A percentile compares a stretch with the other conserved stretches of the same genome.
phyloP scores from a whole-genome alignment of 495 filamentous ascomycete species.

The Aspergillus campestris region DNA sequence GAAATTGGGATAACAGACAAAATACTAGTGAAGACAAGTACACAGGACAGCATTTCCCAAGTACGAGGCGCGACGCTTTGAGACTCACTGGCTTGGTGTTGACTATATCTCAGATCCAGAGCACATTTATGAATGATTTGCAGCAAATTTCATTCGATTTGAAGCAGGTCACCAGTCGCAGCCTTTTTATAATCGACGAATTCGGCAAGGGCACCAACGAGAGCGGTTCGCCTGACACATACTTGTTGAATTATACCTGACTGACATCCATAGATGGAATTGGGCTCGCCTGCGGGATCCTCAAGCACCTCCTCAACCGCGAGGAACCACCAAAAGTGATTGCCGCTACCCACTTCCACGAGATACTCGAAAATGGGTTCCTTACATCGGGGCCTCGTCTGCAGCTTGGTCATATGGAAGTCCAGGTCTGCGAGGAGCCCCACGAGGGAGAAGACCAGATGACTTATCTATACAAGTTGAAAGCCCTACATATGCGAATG shows the following conservation, averaged over 20 bases:
- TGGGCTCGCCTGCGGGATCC: slow-evolving; percentile 74
- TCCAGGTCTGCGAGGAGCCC: slow-evolving; percentile 58
- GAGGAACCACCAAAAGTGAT: slow-evolving; percentile 70
- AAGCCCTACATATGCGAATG: not conserved
- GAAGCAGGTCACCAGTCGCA: slow-evolving; percentile 67
- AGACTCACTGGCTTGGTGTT: not conserved
- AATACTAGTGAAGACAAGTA: slow-evolving; percentile 82
- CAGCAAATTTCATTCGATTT: slow-evolving; percentile 78
- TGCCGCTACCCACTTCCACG: slow-evolving; percentile 88
- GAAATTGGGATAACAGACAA: slow-evolving; percentile 85
- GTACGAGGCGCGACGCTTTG: slow-evolving; percentile 16
- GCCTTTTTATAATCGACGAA: slow-evolving; percentile 82
- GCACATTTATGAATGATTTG: slow-evolving; percentile 88
- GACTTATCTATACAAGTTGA: slow-evolving; percentile 77
- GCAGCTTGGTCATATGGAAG: slow-evolving; percentile 78
- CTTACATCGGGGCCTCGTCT: slow-evolving; percentile 51
- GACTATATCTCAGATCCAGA: slow-evolving; percentile 51
- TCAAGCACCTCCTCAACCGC: slow-evolving; percentile 61
- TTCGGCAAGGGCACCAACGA: slow-evolving; percentile 92
- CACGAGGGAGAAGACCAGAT: slow-evolving; percentile 61
- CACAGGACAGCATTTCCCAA: slow-evolving; percentile 76
- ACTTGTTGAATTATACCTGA: not conserved
- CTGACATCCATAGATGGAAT: slow-evolving; percentile 54
- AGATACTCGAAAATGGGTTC: slow-evolving; percentile 75
- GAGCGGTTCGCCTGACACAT: slow-evolving; percentile 32